Percentiles rank a stretch among this genome's conserved stretches.
These are phyloP conservation scores for Haberlea rhodopensis DNA, from an alignment of 257 asterid species.

Conservation along the genomic window DNA sequence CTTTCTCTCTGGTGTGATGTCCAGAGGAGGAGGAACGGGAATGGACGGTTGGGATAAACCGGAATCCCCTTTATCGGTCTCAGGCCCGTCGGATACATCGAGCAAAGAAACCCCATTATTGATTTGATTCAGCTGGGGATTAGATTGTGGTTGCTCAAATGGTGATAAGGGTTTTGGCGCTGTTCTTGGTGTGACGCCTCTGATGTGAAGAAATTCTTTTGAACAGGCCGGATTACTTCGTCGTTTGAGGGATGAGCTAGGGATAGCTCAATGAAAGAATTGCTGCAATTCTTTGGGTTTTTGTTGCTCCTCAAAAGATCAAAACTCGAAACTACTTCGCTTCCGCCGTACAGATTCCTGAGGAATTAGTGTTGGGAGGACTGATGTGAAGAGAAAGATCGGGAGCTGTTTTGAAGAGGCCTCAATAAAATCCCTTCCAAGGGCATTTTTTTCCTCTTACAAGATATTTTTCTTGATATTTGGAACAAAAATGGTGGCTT, in stretches of 20 bases:
- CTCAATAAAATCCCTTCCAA: constrained; percentile 67
- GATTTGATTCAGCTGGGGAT: constrained; percentile 35
- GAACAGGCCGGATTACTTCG: constrained; percentile 4
- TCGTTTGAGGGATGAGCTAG: constrained; percentile 50
- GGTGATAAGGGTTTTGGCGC: constrained; percentile 53
- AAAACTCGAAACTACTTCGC: constrained; percentile 24
- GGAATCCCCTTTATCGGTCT: constrained; percentile 83
- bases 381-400: constrained; percentile 90
- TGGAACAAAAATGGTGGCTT: neutral
- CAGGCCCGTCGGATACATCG: constrained; percentile 53
- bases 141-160: constrained; percentile 17
- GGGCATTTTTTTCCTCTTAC: constrained; percentile 48
- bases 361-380: constrained; percentile 50
- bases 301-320: constrained; percentile 31
- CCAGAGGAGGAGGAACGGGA: constrained; percentile 50
- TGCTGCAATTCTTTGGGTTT: constrained; percentile 13
- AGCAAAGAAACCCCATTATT: constrained; percentile 45
- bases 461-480: constrained; percentile 16
- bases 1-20: constrained; percentile 32
- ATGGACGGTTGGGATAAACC: constrained; percentile 58
- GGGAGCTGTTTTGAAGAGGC: constrained; percentile 42
- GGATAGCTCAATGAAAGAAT: constrained; percentile 61
- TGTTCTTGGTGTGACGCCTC: constrained; percentile 22
- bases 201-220: constrained; percentile 21
- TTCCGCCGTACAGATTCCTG: constrained; percentile 28